Base-by-base conservation (phyloP, 176 grass and related monocot species). In the Alloteropsis semialata region DNA sequence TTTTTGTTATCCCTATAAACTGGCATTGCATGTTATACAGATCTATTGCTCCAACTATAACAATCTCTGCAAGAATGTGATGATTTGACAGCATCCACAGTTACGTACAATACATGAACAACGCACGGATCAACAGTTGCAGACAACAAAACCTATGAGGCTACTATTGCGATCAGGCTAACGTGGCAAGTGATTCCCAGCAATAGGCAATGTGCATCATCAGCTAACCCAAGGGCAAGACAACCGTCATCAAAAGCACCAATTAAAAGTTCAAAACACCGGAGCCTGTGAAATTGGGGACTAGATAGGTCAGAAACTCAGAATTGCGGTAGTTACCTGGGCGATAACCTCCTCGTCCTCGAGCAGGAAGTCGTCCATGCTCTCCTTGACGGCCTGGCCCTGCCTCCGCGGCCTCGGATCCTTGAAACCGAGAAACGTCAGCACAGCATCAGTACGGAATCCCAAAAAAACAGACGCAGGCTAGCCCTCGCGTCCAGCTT, bases 301-400 rank as follows among this genome's bases (percentile, higher is more conserved):
- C 16, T 27, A 21, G 15, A 16, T 19, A 16, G 46, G 39, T 27
- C 21, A n/a, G 41, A 49, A 36, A 5, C 3, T 36, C 34, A 36
- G 5, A 30, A 54, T 17, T 30, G 62, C 17, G 13, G 30, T n/a
- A n/a, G n/a, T 42, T 72, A 91, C 89, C 89, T 88, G 85, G 9
- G 85, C 77, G 41, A 72, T 3, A 64, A 91, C 89, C 64, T 84
- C 85, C 89, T 91, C 89, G 62, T 84, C 55, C 61, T 81, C 85
- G 63, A 91, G 72, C 24, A 91, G 70, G 85, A 84, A 91, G 38
- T 91, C 85, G 17, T 81, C 89, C 85, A 91, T 77, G 85, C 70
- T 73, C 76, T 88, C 89, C 17, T 81, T 82, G 76, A 91, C 69
- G 81, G 45, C 76, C 55, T 76, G 81, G 39, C 50, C 68, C 6